phyloP scores from a whole-genome alignment of 495 filamentous ascomycete genomes.

The Penicillium tannophilum region DNA sequence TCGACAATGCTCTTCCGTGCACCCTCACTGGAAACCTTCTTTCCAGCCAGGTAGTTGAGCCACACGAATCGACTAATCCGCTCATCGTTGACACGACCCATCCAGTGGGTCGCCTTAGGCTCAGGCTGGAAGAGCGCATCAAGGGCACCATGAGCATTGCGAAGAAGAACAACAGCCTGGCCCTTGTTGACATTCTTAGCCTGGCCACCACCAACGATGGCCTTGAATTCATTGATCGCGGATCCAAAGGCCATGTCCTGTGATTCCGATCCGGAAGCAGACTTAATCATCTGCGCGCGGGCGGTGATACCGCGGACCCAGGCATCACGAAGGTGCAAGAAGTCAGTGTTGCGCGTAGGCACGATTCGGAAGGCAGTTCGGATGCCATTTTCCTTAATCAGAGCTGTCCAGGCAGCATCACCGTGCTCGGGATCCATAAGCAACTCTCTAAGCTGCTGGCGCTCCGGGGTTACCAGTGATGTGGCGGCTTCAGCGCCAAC shows the following conservation, averaged over 20 bases:
- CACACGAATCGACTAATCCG: conserved; percentile 79
- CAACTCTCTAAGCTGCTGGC: conserved; percentile 63
- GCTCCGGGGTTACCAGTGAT: conserved; percentile 77
- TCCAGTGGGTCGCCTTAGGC: conserved; percentile 39
- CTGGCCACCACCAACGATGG: conserved; percentile 69
- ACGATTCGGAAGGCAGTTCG: conserved; percentile 77
- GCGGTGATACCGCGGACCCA: conserved; percentile 83
- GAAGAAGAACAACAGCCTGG: conserved; percentile 69
- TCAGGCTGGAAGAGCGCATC: conserved; percentile 67
- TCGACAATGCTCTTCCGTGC: conserved; percentile 82
- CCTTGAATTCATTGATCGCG: conserved; percentile 74
- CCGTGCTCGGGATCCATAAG: conserved; percentile 71
- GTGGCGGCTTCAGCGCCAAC: conserved; percentile 68
- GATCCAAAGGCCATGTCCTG: conserved; percentile 71
- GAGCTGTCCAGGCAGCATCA: conserved; percentile 68
- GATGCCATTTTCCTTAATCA: conserved; percentile 63
- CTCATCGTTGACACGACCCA: conserved; percentile 77
- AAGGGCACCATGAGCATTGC: conserved; percentile 66
- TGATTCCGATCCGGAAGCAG: conserved; percentile 41
- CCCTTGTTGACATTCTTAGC: conserved; percentile 70
- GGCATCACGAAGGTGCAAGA: conserved; percentile 85
- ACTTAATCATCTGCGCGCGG: conserved; percentile 53
- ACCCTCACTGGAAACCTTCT: conserved; percentile 81
- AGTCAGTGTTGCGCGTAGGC: conserved; percentile 87
- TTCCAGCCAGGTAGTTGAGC: conserved; percentile 87